phyloP scores from a whole-genome alignment of 2,329 filamentous ascomycete species.

The Didymella sp. region DNA sequence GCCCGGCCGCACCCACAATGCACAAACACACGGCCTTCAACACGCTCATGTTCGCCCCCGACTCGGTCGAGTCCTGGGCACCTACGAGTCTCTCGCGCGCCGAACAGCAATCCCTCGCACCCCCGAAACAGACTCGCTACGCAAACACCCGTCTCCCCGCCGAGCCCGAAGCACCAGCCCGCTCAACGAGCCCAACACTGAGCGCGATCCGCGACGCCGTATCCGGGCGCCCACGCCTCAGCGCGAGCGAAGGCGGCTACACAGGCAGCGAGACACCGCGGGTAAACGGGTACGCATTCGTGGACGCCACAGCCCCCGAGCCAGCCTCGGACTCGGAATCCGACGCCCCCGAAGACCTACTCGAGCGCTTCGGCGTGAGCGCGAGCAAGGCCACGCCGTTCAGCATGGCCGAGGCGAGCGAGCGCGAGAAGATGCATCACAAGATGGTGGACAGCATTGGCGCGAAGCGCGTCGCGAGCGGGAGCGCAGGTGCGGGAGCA shows the following conservation, averaged over 20 bases:
- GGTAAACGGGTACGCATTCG: constrained; percentile 93
- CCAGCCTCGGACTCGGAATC: constrained; percentile 51
- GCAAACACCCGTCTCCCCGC: constrained; percentile 80
- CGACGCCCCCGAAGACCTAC: constrained; percentile 49
- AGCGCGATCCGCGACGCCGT: constrained; percentile 85
- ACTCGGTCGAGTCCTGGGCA: constrained; percentile 63
- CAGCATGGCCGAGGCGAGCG: constrained; percentile 74
- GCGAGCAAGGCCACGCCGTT: constrained; percentile 60
- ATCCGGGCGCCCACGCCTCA: constrained; percentile 70
- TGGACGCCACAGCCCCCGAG: constrained; percentile 89
- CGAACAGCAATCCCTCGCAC: constrained; percentile 74
- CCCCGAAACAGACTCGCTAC: constrained; percentile 78
- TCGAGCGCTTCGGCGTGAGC: constrained; percentile 55
- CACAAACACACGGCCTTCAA: constrained; percentile 81
- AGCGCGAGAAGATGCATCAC: constrained; percentile 78
- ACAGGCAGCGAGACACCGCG: constrained; percentile 80
- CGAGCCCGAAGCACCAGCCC: constrained; percentile 44
- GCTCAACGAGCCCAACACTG: constrained; percentile 80
- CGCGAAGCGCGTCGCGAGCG: constrained; percentile 19
- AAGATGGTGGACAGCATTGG: constrained; percentile 64
- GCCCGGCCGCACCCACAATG: constrained; percentile 75
- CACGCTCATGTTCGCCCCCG: constrained; percentile 82
- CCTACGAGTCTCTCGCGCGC: constrained; percentile 71
- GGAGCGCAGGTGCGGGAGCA: constrained; percentile 2
- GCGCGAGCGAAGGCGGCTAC: constrained; percentile 67